Conservation (phyloP, 2,329 filamentous ascomycete species). For the Fusarium hainanense region DNA sequence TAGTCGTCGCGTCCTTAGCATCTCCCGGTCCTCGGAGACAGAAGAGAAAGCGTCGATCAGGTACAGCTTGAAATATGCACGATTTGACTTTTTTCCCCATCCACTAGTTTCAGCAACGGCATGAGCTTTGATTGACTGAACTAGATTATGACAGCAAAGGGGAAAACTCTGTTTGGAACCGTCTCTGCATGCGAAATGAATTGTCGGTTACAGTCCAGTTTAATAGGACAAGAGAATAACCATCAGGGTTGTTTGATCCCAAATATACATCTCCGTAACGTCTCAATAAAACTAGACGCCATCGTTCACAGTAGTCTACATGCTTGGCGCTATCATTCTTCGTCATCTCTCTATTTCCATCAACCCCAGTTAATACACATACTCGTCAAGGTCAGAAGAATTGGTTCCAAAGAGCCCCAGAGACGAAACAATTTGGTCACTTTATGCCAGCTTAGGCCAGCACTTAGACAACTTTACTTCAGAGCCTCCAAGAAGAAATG, state of each 20-base stretch:
- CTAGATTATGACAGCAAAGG: slow-evolving; percentile 11
- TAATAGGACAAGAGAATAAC: background rate
- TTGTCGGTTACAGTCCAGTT: background rate
- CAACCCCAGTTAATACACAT: slow-evolving; percentile 14
- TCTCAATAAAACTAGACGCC: slow-evolving; percentile 28
- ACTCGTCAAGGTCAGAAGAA: slow-evolving; percentile 10
- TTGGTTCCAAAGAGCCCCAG: background rate
- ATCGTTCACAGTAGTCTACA: slow-evolving; percentile 8
- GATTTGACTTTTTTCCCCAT: slow-evolving; percentile 16
- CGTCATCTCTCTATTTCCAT: slow-evolving; percentile 20
- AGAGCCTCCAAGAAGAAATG: background rate
- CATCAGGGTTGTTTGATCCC: background rate
- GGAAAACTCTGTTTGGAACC: slow-evolving; percentile 20
- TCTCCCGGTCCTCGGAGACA: slow-evolving; percentile 16
- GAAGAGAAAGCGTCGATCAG: slow-evolving; percentile 29
- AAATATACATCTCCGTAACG: background rate
- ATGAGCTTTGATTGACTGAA: slow-evolving; percentile 15
- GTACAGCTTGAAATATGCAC: slow-evolving; percentile 22
- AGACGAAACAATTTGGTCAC: background rate
- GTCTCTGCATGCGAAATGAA: background rate
- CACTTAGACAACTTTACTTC: background rate
- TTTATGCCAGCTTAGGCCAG: background rate
- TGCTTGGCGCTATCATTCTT: background rate
- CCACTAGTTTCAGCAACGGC: background rate
- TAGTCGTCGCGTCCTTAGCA: slow-evolving; percentile 21